Conservation (phyloP, 2,329 filamentous ascomycete genomes). For the Monosporascus cannonballus region DNA sequence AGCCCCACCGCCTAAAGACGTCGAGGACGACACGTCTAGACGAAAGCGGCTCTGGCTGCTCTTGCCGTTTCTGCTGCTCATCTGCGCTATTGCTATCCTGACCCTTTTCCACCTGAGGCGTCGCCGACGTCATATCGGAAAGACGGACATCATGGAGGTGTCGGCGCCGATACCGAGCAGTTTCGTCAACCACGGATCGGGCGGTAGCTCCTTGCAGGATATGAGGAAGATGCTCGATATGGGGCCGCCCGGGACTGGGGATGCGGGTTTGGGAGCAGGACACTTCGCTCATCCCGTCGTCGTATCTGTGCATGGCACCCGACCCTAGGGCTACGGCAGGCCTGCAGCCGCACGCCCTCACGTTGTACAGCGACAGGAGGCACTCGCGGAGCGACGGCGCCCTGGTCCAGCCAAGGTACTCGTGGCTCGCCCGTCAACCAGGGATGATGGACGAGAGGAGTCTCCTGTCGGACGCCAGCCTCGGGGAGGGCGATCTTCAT, state of each 20-base stretch:
- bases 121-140: constrained; percentile 14
- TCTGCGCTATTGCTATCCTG: constrained; percentile 13
- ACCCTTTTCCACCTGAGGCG: constrained; percentile 18
- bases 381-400: constrained; percentile 7
- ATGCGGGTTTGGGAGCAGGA: constrained; percentile 2
- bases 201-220: constrained; percentile 10
- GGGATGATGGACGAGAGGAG: constrained; percentile 15
- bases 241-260: constrained; percentile 5
- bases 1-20: constrained; percentile 5
- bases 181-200: constrained; percentile 17
- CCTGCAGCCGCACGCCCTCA: constrained; percentile 14
- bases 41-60: constrained; percentile 24
- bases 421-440: constrained; percentile 12
- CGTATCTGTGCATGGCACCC: constrained; percentile 9
- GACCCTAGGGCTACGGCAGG: constrained; percentile 8
- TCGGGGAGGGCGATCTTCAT: constrained; percentile 16
- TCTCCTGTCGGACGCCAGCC: constrained; percentile 23
- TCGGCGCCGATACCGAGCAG: constrained; percentile 24
- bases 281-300: not conserved
- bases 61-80: constrained; percentile 16
- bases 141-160: constrained; percentile 16
- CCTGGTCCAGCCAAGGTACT: constrained; percentile 9
- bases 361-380: constrained; percentile 11
- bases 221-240: constrained; percentile 15
- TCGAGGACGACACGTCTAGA: constrained; percentile 7